Base-by-base conservation (phyloP, 2,329 filamentous ascomycete genomes). In the Fusarium verticillioides region DNA sequence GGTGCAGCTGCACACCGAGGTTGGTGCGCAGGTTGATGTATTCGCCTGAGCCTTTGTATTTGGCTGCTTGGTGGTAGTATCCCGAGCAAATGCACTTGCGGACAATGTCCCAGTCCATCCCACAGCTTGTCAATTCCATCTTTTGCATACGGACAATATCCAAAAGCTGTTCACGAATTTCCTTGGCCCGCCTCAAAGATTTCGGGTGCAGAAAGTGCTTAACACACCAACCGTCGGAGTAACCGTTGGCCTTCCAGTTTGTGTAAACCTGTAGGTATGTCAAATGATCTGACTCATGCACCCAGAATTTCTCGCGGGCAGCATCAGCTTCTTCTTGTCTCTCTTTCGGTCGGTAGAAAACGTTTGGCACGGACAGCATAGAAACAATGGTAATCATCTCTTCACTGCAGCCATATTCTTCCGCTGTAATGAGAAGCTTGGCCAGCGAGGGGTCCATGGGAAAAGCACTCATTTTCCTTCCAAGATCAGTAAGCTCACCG, bases 311-410 rank as follows among this genome's bases (percentile, higher is more conserved):
- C 81, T 99, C 96, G 34, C 96, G 91, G 39, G 96, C 95, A 2
- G 95, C 92, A 78, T 99, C 96, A 10, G 96, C 96, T 84, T 99
- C 96, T 79, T 99, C 96, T 78, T 97, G 93, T 2, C 96, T 92
- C 82, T 99, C 97, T 81, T 97, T 98, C 7, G 96, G 96, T 11
- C 97, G 91, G 84, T 98, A 98, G 83, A 98, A 99, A 34, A 98
- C 96, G 72, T 92, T 97, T 15, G 96, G 96, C 0, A 99, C 96
- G 2, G 94, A 97, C 13, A 99, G 89, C 96, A 99, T 98, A 30
- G 95, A 96, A 28, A 99, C 96, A 54, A 99, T 98, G 0, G 95
- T 98, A 28, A 98, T 89, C 93, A 99, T 98, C 83, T 99, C 96
- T 83, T 98, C 96, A 81, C 93, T 96, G 83, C 96, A 99, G 50